Evolutionary conservation across 163 green algal species (phyloP).

Genomic region (Chlorella variabilis): DNA sequence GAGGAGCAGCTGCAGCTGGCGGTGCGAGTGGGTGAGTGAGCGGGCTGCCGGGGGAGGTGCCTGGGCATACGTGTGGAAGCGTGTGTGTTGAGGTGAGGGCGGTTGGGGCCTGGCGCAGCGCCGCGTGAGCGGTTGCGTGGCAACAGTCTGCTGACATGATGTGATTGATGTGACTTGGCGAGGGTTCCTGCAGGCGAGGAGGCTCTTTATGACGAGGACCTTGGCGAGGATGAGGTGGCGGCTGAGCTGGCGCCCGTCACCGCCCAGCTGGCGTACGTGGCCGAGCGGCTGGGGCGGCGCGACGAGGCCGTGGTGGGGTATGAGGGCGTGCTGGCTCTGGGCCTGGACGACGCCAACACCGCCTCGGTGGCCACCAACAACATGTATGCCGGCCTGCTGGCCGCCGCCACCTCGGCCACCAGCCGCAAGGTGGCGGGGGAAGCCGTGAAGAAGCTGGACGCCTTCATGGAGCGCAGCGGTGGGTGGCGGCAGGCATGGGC

Average conservation of each 20-base stretch:
- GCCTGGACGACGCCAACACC: constrained; percentile 16
- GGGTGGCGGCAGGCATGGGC: too few species aligned
- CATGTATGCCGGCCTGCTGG: constrained; percentile 25
- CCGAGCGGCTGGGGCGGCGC: constrained; percentile 55
- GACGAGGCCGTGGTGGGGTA: constrained; percentile 47
- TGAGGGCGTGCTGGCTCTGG: constrained; percentile 2
- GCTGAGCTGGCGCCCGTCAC: constrained; percentile 87
- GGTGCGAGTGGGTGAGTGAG: constrained; percentile 15
- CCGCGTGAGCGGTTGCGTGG: too few species aligned
- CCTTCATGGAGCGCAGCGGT: constrained; percentile 61
- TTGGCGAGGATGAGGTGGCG: constrained; percentile 84
- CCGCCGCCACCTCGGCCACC: not conserved
- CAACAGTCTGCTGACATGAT: too few species aligned
- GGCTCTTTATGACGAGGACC: constrained; percentile 88
- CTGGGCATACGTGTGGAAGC: too few species aligned
- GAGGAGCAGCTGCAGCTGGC: constrained; percentile 62
- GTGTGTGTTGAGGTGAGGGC: too few species aligned
- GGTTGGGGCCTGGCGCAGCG: too few species aligned
- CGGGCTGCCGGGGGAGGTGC: too few species aligned
- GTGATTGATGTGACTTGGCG: too few species aligned
- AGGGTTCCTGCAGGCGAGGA: constrained; percentile 73
- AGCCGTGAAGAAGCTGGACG: constrained; percentile 70
- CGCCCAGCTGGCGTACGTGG: constrained; percentile 86
- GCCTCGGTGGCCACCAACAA: constrained; percentile 46
- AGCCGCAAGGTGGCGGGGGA: constrained; percentile 47